Base-by-base conservation (phyloP, 371 early-diverging fungal genomes). In the Lichtheimia ornata region DNA sequence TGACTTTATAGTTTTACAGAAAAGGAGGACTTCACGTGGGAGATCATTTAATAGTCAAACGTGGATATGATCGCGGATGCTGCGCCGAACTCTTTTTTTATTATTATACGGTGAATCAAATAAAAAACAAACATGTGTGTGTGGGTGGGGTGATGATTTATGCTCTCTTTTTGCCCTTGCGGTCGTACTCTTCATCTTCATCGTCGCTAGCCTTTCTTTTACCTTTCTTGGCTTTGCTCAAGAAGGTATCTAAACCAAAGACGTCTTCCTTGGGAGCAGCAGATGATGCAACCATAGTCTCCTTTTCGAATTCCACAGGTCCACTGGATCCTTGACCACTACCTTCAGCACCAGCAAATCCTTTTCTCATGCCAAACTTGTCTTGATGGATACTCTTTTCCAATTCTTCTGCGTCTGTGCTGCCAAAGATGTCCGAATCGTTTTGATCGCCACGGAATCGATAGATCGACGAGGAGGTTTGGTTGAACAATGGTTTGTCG, bases 301-400 rank as follows among this genome's bases (percentile, higher is more conserved):
- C 91, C 76, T 86, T 91, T 71, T 98, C 96, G 77, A 97, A 98
- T 68, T 93, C 90, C 5, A 97, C 97, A 18, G 98, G 97, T 5
- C 95, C 96, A 47, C 84, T 75, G 4, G 88, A 72, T 14, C 69
- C 62, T 28, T 62, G 64, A 20, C 71, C 65, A 27, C 78, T 71
- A 20, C 82, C 86, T 24, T 89, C 91, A 17, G 90, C 72, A 14
- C 86, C 92, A 61, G 81, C 73, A 76, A 91, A 91, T 11, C 90
- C 91, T 53, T 74, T 71, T 58, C 83, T 58, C 59, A 81, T 67
- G 11, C 84, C 86, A 66, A 93, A 93, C 41, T 84, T 78, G 56
- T 93, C 91, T 50, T 86, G 82, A 18, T 76, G 78, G 56, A 95
- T 76, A 25, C 92, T 72, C 52, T 80, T 78, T 49, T 90, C 88